These are phyloP conservation scores for Breviolum minutum DNA, from an alignment of 73 alveolate genomes.

Conservation along the genomic window DNA sequence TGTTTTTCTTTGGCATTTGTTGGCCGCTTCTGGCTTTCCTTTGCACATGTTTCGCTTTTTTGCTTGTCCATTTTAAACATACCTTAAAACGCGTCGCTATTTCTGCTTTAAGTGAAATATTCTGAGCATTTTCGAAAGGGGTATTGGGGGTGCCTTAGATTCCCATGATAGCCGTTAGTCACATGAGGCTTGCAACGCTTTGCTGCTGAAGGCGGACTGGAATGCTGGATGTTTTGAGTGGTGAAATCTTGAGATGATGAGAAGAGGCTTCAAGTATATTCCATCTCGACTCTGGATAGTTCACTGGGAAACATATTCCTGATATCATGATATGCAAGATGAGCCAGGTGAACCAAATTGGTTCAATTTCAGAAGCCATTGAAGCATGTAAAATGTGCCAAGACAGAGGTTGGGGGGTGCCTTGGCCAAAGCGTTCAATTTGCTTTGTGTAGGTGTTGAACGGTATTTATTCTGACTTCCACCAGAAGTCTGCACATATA, in stretches of 20 bases:
- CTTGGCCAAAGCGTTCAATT: not conserved
- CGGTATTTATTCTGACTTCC: not conserved
- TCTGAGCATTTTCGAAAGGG: no score
- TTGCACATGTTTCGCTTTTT: no score
- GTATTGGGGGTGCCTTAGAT: no score
- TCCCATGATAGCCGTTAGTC: no score
- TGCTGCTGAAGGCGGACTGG: slow-evolving; percentile 96
- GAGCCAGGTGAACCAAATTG: slow-evolving; percentile 99
- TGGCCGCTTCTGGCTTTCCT: not conserved
- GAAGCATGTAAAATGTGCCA: slow-evolving; percentile 97
- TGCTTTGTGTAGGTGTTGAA: not conserved
- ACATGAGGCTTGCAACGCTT: slow-evolving; percentile 98
- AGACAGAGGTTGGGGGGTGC: slow-evolving; percentile 88
- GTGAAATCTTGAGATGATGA: no score
- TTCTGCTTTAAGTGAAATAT: no score
- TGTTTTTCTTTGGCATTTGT: not conserved
- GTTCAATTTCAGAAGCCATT: slow-evolving; percentile 98
- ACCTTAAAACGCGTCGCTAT: no score
- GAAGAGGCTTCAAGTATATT: no score
- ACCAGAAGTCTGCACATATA: no score
- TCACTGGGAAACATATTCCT: no score
- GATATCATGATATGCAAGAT: slow-evolving; percentile 95
- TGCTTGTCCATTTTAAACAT: no score
- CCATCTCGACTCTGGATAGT: no score
- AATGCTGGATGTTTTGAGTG: slow-evolving; percentile 96